These are phyloP conservation scores for Diaporthe longicolla DNA, from an alignment of 2,329 filamentous ascomycete genomes.

Conservation along the genomic window DNA sequence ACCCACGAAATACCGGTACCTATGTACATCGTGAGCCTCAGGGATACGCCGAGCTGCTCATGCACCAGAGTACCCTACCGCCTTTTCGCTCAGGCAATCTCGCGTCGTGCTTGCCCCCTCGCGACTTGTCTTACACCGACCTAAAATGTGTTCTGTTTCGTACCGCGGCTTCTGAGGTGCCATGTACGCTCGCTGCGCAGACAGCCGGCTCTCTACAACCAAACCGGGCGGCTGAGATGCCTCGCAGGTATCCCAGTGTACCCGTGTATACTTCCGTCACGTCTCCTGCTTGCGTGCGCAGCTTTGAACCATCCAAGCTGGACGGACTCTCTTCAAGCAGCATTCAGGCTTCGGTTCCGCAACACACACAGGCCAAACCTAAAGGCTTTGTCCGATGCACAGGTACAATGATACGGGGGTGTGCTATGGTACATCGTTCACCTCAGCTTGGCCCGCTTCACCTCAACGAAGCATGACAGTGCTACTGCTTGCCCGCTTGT, in stretches of 20 bases:
- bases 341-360: conserved; percentile 14
- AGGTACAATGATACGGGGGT: conserved; percentile 33
- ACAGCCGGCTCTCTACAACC: conserved; percentile 34
- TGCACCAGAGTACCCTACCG: conserved; percentile 37
- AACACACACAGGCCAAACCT: conserved; percentile 30
- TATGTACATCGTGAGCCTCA: conserved; percentile 34
- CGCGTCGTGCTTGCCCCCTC: conserved; percentile 32
- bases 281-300: conserved; percentile 29
- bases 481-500: conserved; percentile 37
- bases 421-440: conserved; percentile 27
- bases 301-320: conserved; percentile 5
- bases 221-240: conserved; percentile 28
- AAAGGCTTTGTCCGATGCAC: conserved; percentile 20
- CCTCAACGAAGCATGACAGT: conserved; percentile 38
- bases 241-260: conserved; percentile 4
- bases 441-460: conserved; percentile 35
- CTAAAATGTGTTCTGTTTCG: conserved; percentile 39
- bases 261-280: conserved; percentile 3
- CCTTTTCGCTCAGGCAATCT: conserved; percentile 40
- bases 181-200: conserved; percentile 33
- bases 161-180: conserved; percentile 25
- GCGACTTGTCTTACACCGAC: conserved; percentile 41
- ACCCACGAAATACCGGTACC: conserved; percentile 33
- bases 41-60: conserved; percentile 38
- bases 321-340: not conserved